These are phyloP conservation scores for Oehlia diaphana DNA, from an alignment of 192 early-diverging fungal species.

Conservation along the genomic window DNA sequence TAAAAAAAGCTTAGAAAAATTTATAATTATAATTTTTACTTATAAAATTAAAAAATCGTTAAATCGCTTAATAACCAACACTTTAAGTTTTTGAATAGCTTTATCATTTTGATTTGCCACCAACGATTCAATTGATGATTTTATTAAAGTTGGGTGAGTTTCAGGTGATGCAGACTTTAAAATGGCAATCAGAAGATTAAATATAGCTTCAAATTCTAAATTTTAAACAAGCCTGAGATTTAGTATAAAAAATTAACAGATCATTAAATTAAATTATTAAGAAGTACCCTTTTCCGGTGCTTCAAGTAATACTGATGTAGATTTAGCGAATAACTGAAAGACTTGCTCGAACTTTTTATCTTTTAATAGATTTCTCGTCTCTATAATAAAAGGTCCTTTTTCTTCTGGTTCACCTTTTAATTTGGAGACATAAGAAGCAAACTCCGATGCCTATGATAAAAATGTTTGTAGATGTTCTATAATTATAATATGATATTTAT, in stretches of 20 bases:
- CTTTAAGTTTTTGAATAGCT: conserved; percentile 25
- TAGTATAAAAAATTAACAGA: background rate
- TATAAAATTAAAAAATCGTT: background rate
- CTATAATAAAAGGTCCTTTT: conserved; percentile 46
- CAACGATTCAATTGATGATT: conserved; percentile 6
- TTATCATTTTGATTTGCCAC: conserved; percentile 15
- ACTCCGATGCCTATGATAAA: conserved; percentile 59
- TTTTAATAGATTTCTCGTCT: conserved; percentile 53
- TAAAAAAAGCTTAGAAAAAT: conserved; percentile 32
- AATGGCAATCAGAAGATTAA: conserved; percentile 23
- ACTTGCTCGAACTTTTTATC: conserved; percentile 62
- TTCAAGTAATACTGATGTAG: conserved; percentile 55
- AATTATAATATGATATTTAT: background rate
- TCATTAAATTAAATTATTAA: background rate
- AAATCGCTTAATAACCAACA: background rate
- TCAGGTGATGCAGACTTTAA: conserved; percentile 28
- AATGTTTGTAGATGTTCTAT: background rate
- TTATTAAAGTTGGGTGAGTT: conserved; percentile 13
- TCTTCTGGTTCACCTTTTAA: conserved; percentile 53
- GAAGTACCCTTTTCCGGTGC: conserved; percentile 58
- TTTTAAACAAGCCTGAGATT: background rate
- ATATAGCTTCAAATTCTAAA: conserved; percentile 24
- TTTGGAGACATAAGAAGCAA: conserved; percentile 66
- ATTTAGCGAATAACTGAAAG: conserved; percentile 53
- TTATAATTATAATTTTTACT: conserved; percentile 28